Base-by-base conservation (phyloP, 345 rosid species). In the Leavenworthia alabamica region DNA sequence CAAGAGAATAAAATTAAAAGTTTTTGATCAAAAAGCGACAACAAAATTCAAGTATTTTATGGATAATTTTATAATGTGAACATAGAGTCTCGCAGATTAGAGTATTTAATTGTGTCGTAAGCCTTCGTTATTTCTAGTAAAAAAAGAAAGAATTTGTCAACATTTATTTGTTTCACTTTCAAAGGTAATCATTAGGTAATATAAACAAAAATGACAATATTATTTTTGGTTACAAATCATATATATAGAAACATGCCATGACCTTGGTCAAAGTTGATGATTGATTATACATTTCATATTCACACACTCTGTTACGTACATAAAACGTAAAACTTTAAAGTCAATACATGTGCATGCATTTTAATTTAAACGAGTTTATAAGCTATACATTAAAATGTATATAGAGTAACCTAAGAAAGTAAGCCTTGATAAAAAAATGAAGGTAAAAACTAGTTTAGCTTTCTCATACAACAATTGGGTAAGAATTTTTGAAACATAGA, bases 241-340 rank as follows among this genome's bases (percentile, higher is more conserved):
- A 20, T 20, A 20, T 20, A 20, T 20, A 35, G 24, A 60, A 60
- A 29, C 56, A 44, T 68, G 49, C 26, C 37, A 35, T 68, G 62
- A 68, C 49, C 31, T 56, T 36, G 9, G 71, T 66, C 71, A 66
- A 37, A 45, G 71, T 56, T 56, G 56, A 46, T 13, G 37, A 46
- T 46, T 13, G 37, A 46, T 46, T 56, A 36, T 57, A 66, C 64
- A 22, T 54, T 54, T 54, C 54, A 9, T 65, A 33, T 54, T 54
- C 62, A 43, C 20, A 23, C 33, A 14, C 32, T 27, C 29, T 40
- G 12, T 16, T 64, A 53, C 53, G 50, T 40, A n/a, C 41, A 37
- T 20, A 4, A n/a, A 51, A 20, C 19, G 6, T 15, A 10, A 10
- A 22, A 8, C 4, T 12, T 6, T 12, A 37, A 40, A n/a, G 17